Evolutionary conservation across 2,329 filamentous ascomycete genomes (phyloP), one percentile per base, ranked within the genome.

Genomic region (Lomentospora prolificans): DNA sequence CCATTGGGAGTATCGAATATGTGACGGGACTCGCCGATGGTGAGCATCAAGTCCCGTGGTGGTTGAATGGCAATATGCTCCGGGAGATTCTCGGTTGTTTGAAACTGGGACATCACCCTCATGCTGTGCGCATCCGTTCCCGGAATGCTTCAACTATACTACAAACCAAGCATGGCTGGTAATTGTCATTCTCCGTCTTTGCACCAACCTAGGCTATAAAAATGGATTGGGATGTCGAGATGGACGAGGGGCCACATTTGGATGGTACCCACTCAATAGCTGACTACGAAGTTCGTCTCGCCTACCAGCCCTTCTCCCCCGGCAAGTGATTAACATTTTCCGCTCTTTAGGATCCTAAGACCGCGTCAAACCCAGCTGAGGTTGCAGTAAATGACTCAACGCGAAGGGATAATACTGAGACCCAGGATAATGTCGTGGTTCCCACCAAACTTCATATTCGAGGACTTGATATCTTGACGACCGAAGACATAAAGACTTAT

Each of bases 401-500:
- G 36, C 36, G 19, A 6, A 14, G 19, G 19, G 36, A 41, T 17
- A 14, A 7, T 2, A 17, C 12, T 17, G 36, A 19, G 36, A 54
- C n/a, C 7, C 14, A 41, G 22, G 39, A 12, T 7, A 19, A 27
- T 14, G 41, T 24, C 39, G 28, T 55, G 3, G 41, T 55, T 12
- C 67, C 69, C 3, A 68, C 75, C 64, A 94, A 94, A 67, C 72
- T 96, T n/a, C 86, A 96, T 69, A 74, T 99, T 54, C 82, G 84
- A 58, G 92, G 92, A 19, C 78, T 97, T 3, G 87, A 95, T 65
- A 82, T 86, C 46, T 75, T 97, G 66, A 89, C 86, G 30, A 90
- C 90, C 27, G 79, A 83, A 56, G 84, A 96, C 60, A 86, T 97
- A 63, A 85, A 87, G 62, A 75, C 79, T 58, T 96, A 90, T 63